Evolutionary conservation across 768 basidiomycete genomes (phyloP).

Genomic region (Gelatoporia subvermispora): DNA sequence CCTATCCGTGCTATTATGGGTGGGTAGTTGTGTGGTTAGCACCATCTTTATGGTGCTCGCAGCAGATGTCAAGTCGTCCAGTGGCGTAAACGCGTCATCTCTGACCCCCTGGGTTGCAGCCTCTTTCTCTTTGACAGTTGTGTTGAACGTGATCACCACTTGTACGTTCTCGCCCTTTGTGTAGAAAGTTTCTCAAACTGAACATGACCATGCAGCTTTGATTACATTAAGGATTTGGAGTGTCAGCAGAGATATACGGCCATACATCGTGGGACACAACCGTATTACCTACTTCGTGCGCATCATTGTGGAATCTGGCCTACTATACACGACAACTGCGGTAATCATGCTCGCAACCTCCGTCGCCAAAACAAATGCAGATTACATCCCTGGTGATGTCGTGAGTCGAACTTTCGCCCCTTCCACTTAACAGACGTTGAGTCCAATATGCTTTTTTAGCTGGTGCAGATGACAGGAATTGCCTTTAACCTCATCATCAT

Average conservation of each 20-base stretch:
- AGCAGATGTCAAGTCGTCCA: background rate
- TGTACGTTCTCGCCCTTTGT: background rate
- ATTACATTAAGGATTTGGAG: constrained; percentile 1
- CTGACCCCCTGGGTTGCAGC: background rate
- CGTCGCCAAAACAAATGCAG: background rate
- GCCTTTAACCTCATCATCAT: too few relatives aligned
- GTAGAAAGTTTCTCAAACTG: background rate
- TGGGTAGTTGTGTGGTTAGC: background rate
- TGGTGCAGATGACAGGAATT: too few relatives aligned
- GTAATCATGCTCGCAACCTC: background rate
- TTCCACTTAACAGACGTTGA: too few relatives aligned
- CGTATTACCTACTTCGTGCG: background rate
- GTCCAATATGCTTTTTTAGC: too few relatives aligned
- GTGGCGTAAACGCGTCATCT: background rate
- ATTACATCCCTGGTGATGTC: background rate
- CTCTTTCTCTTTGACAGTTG: background rate
- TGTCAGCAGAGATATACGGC: background rate
- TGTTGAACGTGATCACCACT: background rate
- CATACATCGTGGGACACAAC: background rate
- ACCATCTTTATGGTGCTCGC: background rate
- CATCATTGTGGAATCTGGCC: background rate
- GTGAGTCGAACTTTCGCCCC: too few relatives aligned
- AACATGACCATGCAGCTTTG: background rate
- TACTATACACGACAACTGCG: background rate
- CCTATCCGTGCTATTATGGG: background rate